phyloP scores from a whole-genome alignment of 805 yeast species.

The Candida manassasensis region DNA sequence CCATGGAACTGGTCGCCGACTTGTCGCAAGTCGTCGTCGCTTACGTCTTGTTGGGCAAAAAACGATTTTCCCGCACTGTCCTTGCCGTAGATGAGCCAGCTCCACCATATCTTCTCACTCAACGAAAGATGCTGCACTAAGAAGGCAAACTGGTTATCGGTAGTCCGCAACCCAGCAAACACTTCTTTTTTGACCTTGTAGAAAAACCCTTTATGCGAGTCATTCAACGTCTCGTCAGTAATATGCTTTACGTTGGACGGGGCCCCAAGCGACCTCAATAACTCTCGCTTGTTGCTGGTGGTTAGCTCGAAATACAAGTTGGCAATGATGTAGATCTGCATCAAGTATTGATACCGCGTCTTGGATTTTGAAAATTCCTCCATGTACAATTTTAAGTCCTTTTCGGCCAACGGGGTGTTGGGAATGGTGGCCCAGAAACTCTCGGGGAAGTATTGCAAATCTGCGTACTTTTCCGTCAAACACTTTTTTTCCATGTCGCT shows the following conservation, averaged over 20 bases:
- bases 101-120: constrained; percentile 36
- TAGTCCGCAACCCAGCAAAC: constrained; percentile 14
- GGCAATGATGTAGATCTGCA: constrained; percentile 19
- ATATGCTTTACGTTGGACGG: constrained; percentile 32
- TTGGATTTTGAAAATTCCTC: constrained; percentile 3
- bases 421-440: constrained; percentile 18
- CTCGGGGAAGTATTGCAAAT: constrained; percentile 30
- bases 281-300: constrained; percentile 16
- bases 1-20: constrained; percentile 15
- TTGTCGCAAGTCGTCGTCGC: constrained; percentile 16
- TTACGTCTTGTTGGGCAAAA: constrained; percentile 19
- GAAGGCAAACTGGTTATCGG: constrained; percentile 24
- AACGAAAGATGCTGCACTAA: constrained; percentile 22
- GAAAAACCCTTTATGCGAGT: constrained; percentile 9
- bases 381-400: constrained; percentile 3
- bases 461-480: constrained; percentile 15
- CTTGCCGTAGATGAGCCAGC: constrained; percentile 36
- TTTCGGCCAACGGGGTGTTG: constrained; percentile 2
- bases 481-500: constrained; percentile 13
- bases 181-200: constrained; percentile 25
- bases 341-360: constrained; percentile 6
- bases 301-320: constrained; percentile 27
- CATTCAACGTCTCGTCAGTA: constrained; percentile 23
- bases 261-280: constrained; percentile 19
- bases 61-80: constrained; percentile 27